A percentile compares a stretch with the other conserved stretches of the same genome.
Evolutionary conservation across 768 basidiomycete genomes (phyloP).

Genomic region (Suillus decipiens): DNA sequence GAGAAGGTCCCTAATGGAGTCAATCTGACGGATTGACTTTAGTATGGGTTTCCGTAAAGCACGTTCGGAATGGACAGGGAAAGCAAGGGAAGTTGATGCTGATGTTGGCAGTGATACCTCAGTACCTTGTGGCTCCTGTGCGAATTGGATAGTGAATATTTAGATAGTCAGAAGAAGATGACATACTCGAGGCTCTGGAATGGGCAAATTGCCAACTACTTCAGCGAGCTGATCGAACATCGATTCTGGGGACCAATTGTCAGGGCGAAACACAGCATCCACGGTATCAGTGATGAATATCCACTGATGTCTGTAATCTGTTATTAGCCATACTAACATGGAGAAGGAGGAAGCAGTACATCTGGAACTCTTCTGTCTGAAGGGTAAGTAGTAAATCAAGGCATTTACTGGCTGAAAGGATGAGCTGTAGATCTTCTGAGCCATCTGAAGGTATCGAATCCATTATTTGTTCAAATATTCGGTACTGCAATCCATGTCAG

Average conservation of each 20-base stretch:
- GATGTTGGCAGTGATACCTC: conserved; percentile 21
- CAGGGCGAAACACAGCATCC: conserved; percentile 88
- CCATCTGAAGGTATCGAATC: conserved; percentile 71
- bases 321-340: conserved; percentile 11
- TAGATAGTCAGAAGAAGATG: neutral
- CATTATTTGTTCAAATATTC: conserved; percentile 85
- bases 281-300: conserved; percentile 98
- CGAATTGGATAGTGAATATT: neutral
- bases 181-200: conserved; percentile 35
- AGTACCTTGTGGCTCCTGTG: conserved; percentile 31
- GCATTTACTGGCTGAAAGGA: conserved; percentile 92
- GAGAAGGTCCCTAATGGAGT: conserved; percentile 82
- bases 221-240: conserved; percentile 92
- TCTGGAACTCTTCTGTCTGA: conserved; percentile 97
- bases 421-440: conserved; percentile 79
- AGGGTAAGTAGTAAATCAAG: conserved; percentile 89
- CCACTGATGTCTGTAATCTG: conserved; percentile 81
- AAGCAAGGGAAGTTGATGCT: conserved; percentile 20
- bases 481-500: conserved; percentile 54
- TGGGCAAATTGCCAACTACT: conserved; percentile 69
- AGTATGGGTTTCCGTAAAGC: conserved; percentile 76
- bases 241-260: conserved; percentile 80
- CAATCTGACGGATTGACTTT: conserved; percentile 66
- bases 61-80: conserved; percentile 39
- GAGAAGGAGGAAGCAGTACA: conserved; percentile 49